A percentile compares a stretch with the other conserved stretches of the same genome.
These are phyloP conservation scores for Biancaea sappan DNA, from an alignment of 306 rosid genomes.

Conservation along the genomic window DNA sequence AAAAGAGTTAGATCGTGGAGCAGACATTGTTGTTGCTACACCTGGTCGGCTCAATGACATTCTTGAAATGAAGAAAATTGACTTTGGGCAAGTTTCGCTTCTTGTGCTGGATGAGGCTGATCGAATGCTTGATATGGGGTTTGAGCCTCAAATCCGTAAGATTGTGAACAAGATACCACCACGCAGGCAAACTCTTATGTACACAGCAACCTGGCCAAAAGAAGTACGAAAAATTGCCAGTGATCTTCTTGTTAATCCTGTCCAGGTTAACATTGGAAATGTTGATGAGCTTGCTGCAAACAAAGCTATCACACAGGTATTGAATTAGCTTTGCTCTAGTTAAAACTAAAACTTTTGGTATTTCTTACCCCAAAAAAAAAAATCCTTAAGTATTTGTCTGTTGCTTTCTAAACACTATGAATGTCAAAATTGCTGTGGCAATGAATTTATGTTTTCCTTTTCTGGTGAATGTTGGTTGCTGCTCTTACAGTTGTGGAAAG, in stretches of 20 bases:
- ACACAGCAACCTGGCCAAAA: slow-evolving; percentile 99
- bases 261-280: slow-evolving; percentile 96
- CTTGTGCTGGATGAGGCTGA: slow-evolving; percentile 99
- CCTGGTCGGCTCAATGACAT: slow-evolving; percentile 99
- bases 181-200: slow-evolving; percentile 95
- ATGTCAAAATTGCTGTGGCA: slow-evolving; percentile 9
- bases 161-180: slow-evolving; percentile 98
- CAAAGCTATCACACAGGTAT: slow-evolving; percentile 97
- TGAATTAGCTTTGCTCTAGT: neutral
- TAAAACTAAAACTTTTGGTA: neutral
- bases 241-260: slow-evolving; percentile 94
- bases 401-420: slow-evolving; percentile 27
- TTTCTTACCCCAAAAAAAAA: too few relatives aligned
- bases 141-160: slow-evolving; percentile 98
- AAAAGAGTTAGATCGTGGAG: slow-evolving; percentile 90
- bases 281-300: slow-evolving; percentile 97
- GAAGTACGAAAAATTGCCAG: slow-evolving; percentile 96
- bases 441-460: slow-evolving; percentile 11
- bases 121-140: slow-evolving; percentile 99
- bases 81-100: slow-evolving; percentile 87
- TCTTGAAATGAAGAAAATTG: slow-evolving; percentile 89
- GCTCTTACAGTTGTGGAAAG: neutral
- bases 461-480: neutral
- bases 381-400: too few relatives aligned
- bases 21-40: slow-evolving; percentile 98